Evolutionary conservation across 352 stramenopile genomes (phyloP), one percentile per base, ranked within the genome.

Genomic region (Pythium scleroteichum): DNA sequence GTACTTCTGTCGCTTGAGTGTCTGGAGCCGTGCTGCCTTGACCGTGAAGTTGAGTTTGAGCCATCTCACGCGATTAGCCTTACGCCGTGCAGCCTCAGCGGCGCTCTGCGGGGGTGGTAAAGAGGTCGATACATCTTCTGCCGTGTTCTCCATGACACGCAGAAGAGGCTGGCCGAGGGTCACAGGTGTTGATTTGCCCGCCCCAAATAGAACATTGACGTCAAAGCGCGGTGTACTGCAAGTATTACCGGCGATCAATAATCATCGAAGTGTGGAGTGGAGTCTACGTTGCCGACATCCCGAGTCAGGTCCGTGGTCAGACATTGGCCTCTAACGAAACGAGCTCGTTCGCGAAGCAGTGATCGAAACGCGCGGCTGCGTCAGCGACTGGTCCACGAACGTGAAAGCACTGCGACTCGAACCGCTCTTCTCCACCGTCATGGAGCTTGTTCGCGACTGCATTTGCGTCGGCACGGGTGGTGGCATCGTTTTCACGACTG

Each of bases 1-100:
- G 53, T 88, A 89, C 69, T 91, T 89, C 33, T 88, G 74, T 17
- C 72, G 50, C 71, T 91, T 89, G 51, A 85, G 69, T 2, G 74
- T 65, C 59, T 87, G 82, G 22, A 91, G 50, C 0, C 75, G 72
- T 50, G 79, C 79, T 1, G 79, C 50, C 64, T 91, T 85, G 65
- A 88, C 76, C 10, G 78, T 86, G 53, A 89, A 86, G 51, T 89
- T 89, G 66, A 89, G 79, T 45, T 89, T 86, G 47, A 91, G 69
- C 82, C 82, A 88, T 8, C 83, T 67, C 16, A 85, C 73, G 27
- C 63, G 63, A 39, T 65, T 65, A 33, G 55, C 20, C 29, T 59
- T 62, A 4, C 33, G 48, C 39, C 50, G 39, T 17, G 27, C n/a
- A 46, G 54, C 45, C 42, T 52, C 46, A 32, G 10, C 51, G n/a